A percentile compares a stretch with the other conserved stretches of the same genome.
These are phyloP conservation scores for Leptodontidium sp. DNA, from an alignment of 2,329 filamentous ascomycete genomes.

Conservation along the genomic window DNA sequence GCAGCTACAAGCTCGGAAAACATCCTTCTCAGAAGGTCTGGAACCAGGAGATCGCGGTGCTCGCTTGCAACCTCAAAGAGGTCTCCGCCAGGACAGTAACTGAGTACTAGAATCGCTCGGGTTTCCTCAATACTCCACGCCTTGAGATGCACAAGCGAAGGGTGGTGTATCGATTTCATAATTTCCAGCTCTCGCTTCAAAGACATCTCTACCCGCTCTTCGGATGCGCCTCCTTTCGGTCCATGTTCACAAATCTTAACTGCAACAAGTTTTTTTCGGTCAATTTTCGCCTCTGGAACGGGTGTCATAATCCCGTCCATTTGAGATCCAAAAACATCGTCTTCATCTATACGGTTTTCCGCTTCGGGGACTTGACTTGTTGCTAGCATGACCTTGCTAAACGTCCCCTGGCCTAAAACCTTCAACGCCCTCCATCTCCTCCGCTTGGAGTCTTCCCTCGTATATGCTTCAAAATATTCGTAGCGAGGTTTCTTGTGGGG, in stretches of 20 bases:
- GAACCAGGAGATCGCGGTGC: conserved; percentile 71
- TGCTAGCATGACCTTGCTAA: conserved; percentile 91
- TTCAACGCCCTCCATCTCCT: conserved; percentile 83
- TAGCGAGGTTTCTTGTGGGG: conserved; percentile 50
- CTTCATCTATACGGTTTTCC: conserved; percentile 51
- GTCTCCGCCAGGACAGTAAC: conserved; percentile 93
- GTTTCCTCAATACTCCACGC: conserved; percentile 88
- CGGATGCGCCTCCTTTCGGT: conserved; percentile 89
- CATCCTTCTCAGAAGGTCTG: conserved; percentile 79
- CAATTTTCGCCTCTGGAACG: conserved; percentile 52
- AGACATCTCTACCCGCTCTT: conserved; percentile 91
- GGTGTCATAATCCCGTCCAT: conserved; percentile 45
- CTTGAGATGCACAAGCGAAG: conserved; percentile 88
- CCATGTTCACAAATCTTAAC: conserved; percentile 97
- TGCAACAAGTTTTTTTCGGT: conserved; percentile 86
- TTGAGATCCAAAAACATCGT: conserved; percentile 43
- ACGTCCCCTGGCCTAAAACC: conserved; percentile 89
- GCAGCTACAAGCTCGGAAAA: conserved; percentile 90
- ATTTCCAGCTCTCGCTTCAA: conserved; percentile 96
- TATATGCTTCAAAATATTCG: conserved; percentile 76
- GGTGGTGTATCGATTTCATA: conserved; percentile 86
- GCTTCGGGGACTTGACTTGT: conserved; percentile 74
- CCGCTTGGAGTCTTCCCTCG: conserved; percentile 72
- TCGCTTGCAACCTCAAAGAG: conserved; percentile 90
- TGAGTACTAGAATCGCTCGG: conserved; percentile 84